Base-by-base conservation (phyloP, 2,329 filamentous ascomycete species). In the Cadophora malorum region DNA sequence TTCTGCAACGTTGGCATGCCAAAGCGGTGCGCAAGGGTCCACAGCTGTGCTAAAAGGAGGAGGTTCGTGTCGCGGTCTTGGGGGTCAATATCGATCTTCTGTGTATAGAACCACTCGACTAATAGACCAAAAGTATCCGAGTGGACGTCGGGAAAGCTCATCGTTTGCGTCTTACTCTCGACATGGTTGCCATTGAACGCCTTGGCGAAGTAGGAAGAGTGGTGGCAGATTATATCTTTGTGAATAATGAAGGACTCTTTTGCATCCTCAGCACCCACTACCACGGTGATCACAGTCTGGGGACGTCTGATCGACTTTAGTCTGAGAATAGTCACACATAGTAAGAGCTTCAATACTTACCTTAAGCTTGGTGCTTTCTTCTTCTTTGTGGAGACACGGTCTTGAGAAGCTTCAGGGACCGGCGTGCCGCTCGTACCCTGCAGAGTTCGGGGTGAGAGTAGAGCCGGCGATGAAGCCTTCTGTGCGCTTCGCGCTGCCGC, bases 141-240 rank as follows among this genome's bases (percentile, higher is more conserved):
- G 16, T 68, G 52, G 2, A 69, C 25, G 23, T 70, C 70, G 1
- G 64, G 21, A 5, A 70, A 25, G 0, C 14, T 53, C 21, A 68
- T 68, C 3, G 45, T 53, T 52, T 68, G 65, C 1, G 49, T 58
- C 25, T 65, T 19, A 7, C 63, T 64, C 47, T 69, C 58, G 1
- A 61, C 2, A 58, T 66, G 58, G 0, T 38, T n/a, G 8, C 65
- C 12, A n/a, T 67, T 65, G 56, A 70, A 69, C 0, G 67, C 65
- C 4, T 56, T 58, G 1, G 47, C 31, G 31, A 72, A 67, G 55
- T 69, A 67, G 0, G 61, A 41, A 0, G 69, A 72, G 14, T 68
- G 52, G 45, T 65, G 38, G 49, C 69, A 68, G 16, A 68, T 53
- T 16, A 72, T 53, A 3, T 65, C 49, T 23, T 69, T 66, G 19